Conservation (phyloP, 2,329 filamentous ascomycete species). For the Arthrocladium fulminans region DNA sequence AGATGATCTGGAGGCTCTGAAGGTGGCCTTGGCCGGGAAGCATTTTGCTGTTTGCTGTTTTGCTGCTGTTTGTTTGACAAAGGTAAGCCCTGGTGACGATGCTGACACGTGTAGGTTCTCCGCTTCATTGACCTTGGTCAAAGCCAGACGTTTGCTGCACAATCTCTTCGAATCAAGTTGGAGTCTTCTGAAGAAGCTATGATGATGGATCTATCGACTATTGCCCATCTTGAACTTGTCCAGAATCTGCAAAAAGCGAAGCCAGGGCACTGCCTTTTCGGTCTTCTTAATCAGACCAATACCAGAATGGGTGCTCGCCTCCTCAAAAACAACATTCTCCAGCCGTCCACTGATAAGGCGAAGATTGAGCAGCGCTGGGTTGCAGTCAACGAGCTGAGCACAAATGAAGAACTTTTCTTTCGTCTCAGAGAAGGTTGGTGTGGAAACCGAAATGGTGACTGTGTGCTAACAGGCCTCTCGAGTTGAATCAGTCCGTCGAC, state of each 20-base stretch:
- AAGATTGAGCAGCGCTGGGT: constrained; percentile 68
- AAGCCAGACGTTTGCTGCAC: constrained; percentile 59
- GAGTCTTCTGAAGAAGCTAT: constrained; percentile 84
- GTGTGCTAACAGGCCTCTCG: constrained; percentile 31
- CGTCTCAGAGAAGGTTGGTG: constrained; percentile 58
- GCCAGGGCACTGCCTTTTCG: constrained; percentile 75
- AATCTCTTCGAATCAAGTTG: constrained; percentile 78
- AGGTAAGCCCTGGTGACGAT: neutral
- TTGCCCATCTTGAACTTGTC: constrained; percentile 78
- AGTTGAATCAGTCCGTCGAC: constrained; percentile 66
- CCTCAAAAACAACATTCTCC: constrained; percentile 75
- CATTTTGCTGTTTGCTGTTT: constrained; percentile 80
- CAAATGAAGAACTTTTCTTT: constrained; percentile 77
- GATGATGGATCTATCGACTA: constrained; percentile 88
- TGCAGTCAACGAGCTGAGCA: constrained; percentile 71
- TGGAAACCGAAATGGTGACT: neutral
- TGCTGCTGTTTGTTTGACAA: constrained; percentile 58
- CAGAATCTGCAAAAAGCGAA: constrained; percentile 72
- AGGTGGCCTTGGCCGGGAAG: constrained; percentile 69
- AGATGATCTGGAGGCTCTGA: constrained; percentile 72
- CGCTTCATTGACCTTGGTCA: constrained; percentile 70
- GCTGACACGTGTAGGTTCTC: constrained; percentile 50
- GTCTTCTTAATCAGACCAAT: constrained; percentile 70
- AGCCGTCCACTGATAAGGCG: constrained; percentile 66
- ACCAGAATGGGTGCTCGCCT: constrained; percentile 85